Evolutionary conservation across 2,329 filamentous ascomycete species (phyloP).

Genomic region (Scytalidium sp.): DNA sequence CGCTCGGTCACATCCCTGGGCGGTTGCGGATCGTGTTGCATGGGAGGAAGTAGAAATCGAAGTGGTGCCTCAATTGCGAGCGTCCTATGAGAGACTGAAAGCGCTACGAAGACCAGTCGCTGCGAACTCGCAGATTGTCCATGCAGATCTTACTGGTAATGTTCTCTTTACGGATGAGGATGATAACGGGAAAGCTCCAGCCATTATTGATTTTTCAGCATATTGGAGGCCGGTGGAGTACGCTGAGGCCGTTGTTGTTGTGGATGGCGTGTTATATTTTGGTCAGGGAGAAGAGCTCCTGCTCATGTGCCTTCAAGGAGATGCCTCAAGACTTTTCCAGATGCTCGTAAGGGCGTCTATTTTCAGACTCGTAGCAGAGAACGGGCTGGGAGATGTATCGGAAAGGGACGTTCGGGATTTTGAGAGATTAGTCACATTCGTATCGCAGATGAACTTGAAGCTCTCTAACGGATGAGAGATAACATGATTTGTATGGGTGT

Average conservation of each 20-base stretch:
- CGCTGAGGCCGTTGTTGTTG: neutral
- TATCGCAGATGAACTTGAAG: too few relatives aligned
- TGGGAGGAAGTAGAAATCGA: neutral
- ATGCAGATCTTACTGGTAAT: slow-evolving; percentile 1
- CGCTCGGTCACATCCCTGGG: neutral
- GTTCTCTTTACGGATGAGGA: neutral
- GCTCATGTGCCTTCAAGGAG: neutral
- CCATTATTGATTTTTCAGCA: slow-evolving; percentile 1
- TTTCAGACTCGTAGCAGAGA: neutral
- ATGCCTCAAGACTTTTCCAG: neutral
- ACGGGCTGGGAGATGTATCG: too few relatives aligned
- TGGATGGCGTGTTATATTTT: slow-evolving; percentile 1
- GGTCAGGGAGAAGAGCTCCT: neutral
- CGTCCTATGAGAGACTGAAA: too few relatives aligned
- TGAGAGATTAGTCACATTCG: too few relatives aligned
- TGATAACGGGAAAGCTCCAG: neutral
- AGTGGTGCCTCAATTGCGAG: too few relatives aligned
- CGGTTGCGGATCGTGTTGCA: neutral
- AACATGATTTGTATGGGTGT: too few relatives aligned
- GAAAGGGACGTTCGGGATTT: too few relatives aligned
- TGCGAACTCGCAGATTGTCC: neutral
- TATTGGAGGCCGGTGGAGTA: neutral
- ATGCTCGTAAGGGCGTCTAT: neutral
- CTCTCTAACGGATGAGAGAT: too few relatives aligned
- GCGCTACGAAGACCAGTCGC: too few relatives aligned